Percentiles rank a stretch among this genome's conserved stretches.
These are phyloP conservation scores for Pachysandra terminalis DNA, from an alignment of 164 flowering plant species.

Conservation along the genomic window DNA sequence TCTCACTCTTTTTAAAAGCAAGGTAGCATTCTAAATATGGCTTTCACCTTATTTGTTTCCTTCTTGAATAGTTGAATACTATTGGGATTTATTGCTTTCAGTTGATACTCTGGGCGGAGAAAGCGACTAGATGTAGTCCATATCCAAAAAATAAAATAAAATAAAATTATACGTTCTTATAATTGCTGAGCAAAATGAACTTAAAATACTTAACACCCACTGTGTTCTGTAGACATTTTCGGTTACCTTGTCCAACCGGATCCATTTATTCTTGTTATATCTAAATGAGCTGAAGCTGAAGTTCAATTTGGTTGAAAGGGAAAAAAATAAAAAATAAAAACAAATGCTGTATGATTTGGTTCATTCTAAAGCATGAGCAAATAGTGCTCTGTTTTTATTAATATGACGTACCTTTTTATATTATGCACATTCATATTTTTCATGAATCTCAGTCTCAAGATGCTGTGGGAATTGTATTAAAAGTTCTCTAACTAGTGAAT, in stretches of 20 bases:
- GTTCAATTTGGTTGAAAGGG: too few species aligned
- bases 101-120: not conserved
- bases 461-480: not conserved
- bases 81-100: not conserved
- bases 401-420: too few species aligned
- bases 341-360: not conserved
- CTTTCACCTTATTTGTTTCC: not conserved
- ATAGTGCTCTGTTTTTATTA: too few species aligned
- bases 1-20: slow-evolving; percentile 42
- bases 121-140: not conserved
- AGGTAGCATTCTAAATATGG: slow-evolving; percentile 37
- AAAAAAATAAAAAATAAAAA: too few species aligned
- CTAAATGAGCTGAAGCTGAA: not conserved
- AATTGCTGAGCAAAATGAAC: not conserved
- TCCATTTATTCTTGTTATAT: too few species aligned
- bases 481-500: too few species aligned
- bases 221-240: not conserved
- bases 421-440: too few species aligned
- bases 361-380: not conserved
- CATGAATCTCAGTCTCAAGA: not conserved
- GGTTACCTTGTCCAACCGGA: not conserved
- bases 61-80: not conserved
- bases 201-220: not conserved
- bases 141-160: too few species aligned
- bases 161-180: not conserved